Evolutionary conservation across 2,329 filamentous ascomycete species (phyloP), one percentile per base, ranked within the genome.

Genomic region (Aspergillus fumigatus): DNA sequence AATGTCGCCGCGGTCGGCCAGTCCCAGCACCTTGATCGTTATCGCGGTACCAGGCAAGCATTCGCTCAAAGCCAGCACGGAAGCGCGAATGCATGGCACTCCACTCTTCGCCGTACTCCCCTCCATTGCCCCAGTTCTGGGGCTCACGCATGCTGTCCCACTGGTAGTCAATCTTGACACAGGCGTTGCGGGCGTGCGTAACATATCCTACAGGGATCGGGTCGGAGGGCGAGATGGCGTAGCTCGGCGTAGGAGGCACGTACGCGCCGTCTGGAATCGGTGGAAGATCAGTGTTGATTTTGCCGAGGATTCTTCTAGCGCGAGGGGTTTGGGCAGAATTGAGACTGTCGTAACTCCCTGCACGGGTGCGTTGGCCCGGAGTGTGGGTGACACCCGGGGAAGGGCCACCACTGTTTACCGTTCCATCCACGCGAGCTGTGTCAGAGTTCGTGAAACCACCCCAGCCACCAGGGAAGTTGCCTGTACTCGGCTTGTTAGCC

Each of bases 41-140:
- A 70, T 80, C 75, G 53, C 77, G 76, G 70, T 99, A 99, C 90
- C 92, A 97, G 57, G 88, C 82, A 11, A 97, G 79, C 77, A 97
- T 83, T 48, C 85, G 84, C 62, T 89, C 86, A 41, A 97, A 74
- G 1, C 93, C 93, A 59, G 81, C 84, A 40, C 92, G 84, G 67
- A 97, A 96, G 23, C 94, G 84, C 69, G 87, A 88, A 74, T 99
- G 94, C 94, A 99, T 97, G 3, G 86, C 81, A 29, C 90, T 89
- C 94, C 94, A 99, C 74, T 97, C 94, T 73, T 99, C 94, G 1
- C 90, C 92, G 65, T 90, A 89, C 47, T 88, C 83, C 41, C 93
- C 94, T 9, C 93, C 93, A 66, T 91, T 87, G 6, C 92, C 93
- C 89, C 94, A 97, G 60, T 87, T 80, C 47, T 90, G 81, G 0